Base-by-base conservation (phyloP, 257 asterid genomes). In the Apocynum venetum region DNA sequence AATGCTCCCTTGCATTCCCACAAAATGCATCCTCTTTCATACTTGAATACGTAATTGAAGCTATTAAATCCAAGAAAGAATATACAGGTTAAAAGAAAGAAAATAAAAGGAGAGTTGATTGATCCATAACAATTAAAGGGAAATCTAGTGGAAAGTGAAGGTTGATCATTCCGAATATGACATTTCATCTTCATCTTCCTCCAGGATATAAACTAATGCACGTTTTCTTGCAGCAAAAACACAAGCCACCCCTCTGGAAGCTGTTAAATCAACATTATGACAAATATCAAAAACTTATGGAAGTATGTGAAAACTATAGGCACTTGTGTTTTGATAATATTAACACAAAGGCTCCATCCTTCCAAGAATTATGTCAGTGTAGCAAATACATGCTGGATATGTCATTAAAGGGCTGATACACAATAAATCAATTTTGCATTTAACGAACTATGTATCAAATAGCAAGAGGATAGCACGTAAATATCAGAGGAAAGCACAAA, bases 241-340 rank as follows among this genome's bases (percentile, higher is more conserved):
- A 81, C 98, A 94, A 64, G 97, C 97, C 73, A 94, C 93, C 0
- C 98, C 98, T 89, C 99, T 90, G 4, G 98, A 91, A 80, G 94
- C 99, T 93, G 97, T 85, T 74, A 84, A 47, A 66, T 43, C 55
- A 79, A 57, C 12, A 44, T 10, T n/a, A 6, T 52, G 1, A 73
- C 8, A 6, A 51, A 25, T 48, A 13, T 72, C 56, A 71, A 46
- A 10, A 41, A 20, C 31, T 17, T 44, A 57, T 4, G 6, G 12
- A n/a, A 57, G 64, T n/a, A 57, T 19, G 25, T 1, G 64, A n/a
- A 20, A 57, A n/a, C 35, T 17, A 57, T 57, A 6, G 35, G 0
- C 1, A 19, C 63, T 19, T 19, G 2, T 2, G 65, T 20, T 59
- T 25, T 25, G 31, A 25, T 20, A 59, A 59, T n/a, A 59, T 7